Conservation (phyloP, 768 basidiomycete genomes). For the Udeniomyces megalosporus region DNA sequence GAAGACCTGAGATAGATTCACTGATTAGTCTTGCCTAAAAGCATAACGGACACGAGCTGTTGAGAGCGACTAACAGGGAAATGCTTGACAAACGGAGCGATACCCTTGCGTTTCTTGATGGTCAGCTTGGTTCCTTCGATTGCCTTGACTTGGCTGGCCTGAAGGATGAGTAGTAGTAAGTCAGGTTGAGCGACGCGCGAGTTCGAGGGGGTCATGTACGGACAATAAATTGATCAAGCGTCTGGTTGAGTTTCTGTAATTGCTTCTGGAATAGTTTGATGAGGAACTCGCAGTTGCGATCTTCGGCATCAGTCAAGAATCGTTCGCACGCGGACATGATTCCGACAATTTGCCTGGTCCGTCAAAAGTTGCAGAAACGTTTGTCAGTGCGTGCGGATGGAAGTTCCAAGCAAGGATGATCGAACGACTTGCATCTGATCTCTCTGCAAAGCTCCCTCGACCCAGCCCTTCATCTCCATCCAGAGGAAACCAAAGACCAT, state of each 20-base stretch:
- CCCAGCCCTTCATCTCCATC: constrained; percentile 64
- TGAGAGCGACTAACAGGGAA: constrained; percentile 44
- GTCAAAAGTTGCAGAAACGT: not conserved
- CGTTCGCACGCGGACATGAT: constrained; percentile 63
- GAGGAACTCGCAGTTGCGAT: constrained; percentile 54
- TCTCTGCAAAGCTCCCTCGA: constrained; percentile 56
- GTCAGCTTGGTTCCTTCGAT: constrained; percentile 84
- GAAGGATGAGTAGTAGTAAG: not conserved
- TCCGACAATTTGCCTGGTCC: constrained; percentile 62
- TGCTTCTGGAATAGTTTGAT: constrained; percentile 62
- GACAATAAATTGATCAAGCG: constrained; percentile 49
- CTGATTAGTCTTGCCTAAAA: no score
- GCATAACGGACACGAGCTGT: not conserved
- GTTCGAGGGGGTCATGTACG: constrained; percentile 16
- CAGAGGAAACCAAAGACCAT: constrained; percentile 87
- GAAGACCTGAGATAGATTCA: constrained; percentile 41
- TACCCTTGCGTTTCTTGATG: constrained; percentile 81
- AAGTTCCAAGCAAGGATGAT: not conserved
- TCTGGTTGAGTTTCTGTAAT: constrained; percentile 52
- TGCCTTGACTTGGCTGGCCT: constrained; percentile 73
- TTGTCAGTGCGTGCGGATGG: not conserved
- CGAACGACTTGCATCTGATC: constrained; percentile 54
- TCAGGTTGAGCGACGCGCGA: not conserved
- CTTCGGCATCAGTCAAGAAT: constrained; percentile 56
- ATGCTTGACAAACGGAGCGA: constrained; percentile 77